Percentiles rank a stretch among this genome's conserved stretches.
phyloP scores from a whole-genome alignment of 1,284 basidiomycete genomes.

The Papiliotrema fonsecae region DNA sequence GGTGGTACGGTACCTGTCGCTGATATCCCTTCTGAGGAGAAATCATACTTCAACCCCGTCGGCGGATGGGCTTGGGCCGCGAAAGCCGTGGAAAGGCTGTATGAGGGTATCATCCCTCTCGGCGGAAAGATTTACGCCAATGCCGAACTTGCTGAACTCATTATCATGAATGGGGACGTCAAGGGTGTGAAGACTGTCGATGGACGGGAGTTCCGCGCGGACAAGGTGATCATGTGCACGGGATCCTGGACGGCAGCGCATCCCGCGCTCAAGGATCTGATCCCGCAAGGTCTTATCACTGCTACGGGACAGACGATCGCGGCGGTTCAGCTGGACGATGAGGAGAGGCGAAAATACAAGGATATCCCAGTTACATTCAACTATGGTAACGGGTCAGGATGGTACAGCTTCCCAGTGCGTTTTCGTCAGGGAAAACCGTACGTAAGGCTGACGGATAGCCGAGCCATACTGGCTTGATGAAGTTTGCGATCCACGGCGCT shows the following conservation, averaged over 20 bases:
- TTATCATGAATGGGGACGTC: conserved; percentile 49
- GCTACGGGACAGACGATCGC: conserved; percentile 62
- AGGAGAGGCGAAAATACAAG: conserved; percentile 62
- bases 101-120: conserved; percentile 56
- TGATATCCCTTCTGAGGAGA: conserved; percentile 35
- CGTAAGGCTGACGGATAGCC: conserved; percentile 19
- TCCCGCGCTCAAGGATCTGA: background rate
- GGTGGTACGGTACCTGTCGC: conserved; percentile 17
- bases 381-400: conserved; percentile 28
- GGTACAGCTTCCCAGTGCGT: conserved; percentile 49
- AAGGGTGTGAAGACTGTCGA: conserved; percentile 62
- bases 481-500: conserved; percentile 50
- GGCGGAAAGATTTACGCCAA: conserved; percentile 61
- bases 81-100: conserved; percentile 60
- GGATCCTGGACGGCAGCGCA: conserved; percentile 1
- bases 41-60: conserved; percentile 65
- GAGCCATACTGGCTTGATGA: conserved; percentile 46
- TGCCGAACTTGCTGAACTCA: conserved; percentile 54
- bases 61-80: conserved; percentile 79
- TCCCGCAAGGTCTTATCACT: conserved; percentile 22
- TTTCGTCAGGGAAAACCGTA: background rate
- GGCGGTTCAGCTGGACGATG: conserved; percentile 64
- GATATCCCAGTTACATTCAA: conserved; percentile 59
- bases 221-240: conserved; percentile 36
- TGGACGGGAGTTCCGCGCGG: conserved; percentile 51